Conservation (phyloP, 176 grass and related monocot genomes). For the Typha latifolia region DNA sequence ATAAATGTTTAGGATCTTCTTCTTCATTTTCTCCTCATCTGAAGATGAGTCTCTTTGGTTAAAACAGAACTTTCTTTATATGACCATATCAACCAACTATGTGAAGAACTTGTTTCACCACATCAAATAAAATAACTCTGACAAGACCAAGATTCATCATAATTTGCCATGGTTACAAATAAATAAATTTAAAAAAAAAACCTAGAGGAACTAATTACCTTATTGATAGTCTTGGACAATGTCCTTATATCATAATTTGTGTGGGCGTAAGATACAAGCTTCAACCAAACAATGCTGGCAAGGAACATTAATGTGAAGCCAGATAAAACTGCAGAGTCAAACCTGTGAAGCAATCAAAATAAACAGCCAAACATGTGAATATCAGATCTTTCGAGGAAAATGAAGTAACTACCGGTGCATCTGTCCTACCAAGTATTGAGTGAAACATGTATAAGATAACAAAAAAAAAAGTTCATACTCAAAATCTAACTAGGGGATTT, state of each 20-base stretch:
- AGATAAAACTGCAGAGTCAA: slow-evolving; percentile 79
- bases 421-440: background rate
- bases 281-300: slow-evolving; percentile 84
- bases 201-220: slow-evolving; percentile 38
- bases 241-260: slow-evolving; percentile 93
- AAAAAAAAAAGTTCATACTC: background rate
- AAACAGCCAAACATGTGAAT: slow-evolving; percentile 11
- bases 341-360: slow-evolving; percentile 42
- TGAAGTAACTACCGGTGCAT: background rate
- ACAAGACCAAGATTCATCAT: no score
- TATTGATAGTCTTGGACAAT: slow-evolving; percentile 55
- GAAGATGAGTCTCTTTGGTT: no score
- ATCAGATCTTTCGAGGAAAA: slow-evolving; percentile 1
- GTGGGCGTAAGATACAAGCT: slow-evolving; percentile 94
- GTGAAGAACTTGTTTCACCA: no score
- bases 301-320: slow-evolving; percentile 81
- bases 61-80: no score
- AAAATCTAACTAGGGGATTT: no score
- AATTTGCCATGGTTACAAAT: no score
- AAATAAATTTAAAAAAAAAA: no score
- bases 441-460: background rate
- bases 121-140: no score
- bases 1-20: background rate
- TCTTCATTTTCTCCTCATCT: no score
- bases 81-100: no score